Base-by-base conservation (phyloP, 2,329 filamentous ascomycete species). In the Pestalotiopsis sp. region DNA sequence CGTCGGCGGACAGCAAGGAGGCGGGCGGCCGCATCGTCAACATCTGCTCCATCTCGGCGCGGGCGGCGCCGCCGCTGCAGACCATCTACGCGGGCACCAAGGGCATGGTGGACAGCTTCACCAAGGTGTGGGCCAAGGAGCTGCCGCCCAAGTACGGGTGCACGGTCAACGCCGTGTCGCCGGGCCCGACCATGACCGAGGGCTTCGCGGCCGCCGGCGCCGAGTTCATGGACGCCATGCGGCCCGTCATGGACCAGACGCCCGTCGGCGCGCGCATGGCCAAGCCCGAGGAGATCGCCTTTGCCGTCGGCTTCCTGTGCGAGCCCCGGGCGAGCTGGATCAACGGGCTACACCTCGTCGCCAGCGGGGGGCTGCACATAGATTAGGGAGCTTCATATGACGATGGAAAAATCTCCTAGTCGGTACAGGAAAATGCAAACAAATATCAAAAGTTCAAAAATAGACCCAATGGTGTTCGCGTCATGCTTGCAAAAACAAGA, bases 81-180 rank as follows among this genome's bases (percentile, higher is more conserved):
- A 84, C 82, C n/a, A 82, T 86, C 68, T 86, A 86, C 72, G 82
- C 82, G 3, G 83, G 83, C 0, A 84, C 81, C 9, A 86, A 86
- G 72, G 82, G 81, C n/a, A 84, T 85, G 81, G 77, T 84, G 1
- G 84, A 85, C 70, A 79, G 78, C 2, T 84, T 85, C 67, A 86
- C 84, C 1, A 75, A 78, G 27, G 78, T 78, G 56, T 85, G 84
- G 73, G 78, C 78, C 9, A 82, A 81, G 73, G 83, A 85, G 70
- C 73, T 85, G 45, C 81, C 82, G 17, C 80, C 77, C 1, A 80
- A 81, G 67, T 84, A 84, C 70, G 80, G 80, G 4, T 82, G 81
- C 71, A 85, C 83, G 1, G 82, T 85, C 27, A 85, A 85, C 67
- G 74, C 80, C 3, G 82, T 85, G 11, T 79, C 76, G 27, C 83